Percentiles rank a stretch among this genome's conserved stretches.
Evolutionary conservation across 768 basidiomycete genomes (phyloP).

Genomic region (Roridomyces roridus): DNA sequence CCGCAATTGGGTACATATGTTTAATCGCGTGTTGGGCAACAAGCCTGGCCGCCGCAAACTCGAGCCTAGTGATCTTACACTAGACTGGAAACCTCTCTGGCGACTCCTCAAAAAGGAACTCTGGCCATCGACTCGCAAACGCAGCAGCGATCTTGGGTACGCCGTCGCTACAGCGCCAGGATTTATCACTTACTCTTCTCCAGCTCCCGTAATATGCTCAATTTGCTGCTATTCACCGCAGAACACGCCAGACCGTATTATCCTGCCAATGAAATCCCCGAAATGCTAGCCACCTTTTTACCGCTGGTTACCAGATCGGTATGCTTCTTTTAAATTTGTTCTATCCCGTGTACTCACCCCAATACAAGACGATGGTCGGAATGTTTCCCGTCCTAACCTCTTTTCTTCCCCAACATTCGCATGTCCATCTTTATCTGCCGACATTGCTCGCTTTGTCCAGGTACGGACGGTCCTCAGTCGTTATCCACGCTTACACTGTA

Average conservation of each 20-base stretch:
- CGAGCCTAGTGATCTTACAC: slow-evolving; percentile 66
- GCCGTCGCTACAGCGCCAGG: slow-evolving; percentile 27
- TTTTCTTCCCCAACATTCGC: slow-evolving; percentile 69
- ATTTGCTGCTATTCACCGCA: slow-evolving; percentile 76
- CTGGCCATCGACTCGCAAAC: slow-evolving; percentile 63
- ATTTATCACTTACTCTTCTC: slow-evolving; percentile 8
- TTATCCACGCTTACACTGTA: too few species aligned
- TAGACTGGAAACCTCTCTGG: slow-evolving; percentile 84
- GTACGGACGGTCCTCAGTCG: too few species aligned
- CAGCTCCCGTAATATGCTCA: slow-evolving; percentile 66
- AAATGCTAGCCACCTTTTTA: slow-evolving; percentile 75
- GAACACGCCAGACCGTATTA: slow-evolving; percentile 78
- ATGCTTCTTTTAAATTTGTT: slow-evolving; percentile 31
- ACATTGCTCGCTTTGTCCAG: slow-evolving; percentile 79
- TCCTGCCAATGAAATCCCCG: slow-evolving; percentile 63
- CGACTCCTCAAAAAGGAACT: slow-evolving; percentile 72
- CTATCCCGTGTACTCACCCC: slow-evolving; percentile 4
- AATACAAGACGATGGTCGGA: slow-evolving; percentile 63
- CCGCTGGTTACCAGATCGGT: slow-evolving; percentile 78
- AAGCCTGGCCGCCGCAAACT: slow-evolving; percentile 76
- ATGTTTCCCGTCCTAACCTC: slow-evolving; percentile 79
- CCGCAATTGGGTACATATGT: slow-evolving; percentile 81
- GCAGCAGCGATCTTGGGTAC: slow-evolving; percentile 65
- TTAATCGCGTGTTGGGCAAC: slow-evolving; percentile 70
- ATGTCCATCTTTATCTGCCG: slow-evolving; percentile 73